These are phyloP conservation scores for Pythium utonaiense DNA, from an alignment of 352 stramenopile genomes.

Conservation along the genomic window DNA sequence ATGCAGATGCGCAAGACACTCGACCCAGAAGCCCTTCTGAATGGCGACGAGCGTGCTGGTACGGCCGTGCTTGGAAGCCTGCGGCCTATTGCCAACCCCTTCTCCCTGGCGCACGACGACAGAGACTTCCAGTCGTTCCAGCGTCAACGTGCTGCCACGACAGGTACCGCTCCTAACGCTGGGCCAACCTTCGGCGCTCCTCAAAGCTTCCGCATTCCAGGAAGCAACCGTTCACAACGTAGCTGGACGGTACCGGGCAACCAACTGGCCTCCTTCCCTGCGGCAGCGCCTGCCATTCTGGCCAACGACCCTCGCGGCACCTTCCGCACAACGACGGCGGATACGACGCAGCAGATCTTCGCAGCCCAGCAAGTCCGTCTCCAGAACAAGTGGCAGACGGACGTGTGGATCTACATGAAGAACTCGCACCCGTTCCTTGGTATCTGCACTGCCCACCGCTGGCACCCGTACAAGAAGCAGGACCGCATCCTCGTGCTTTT, in stretches of 20 bases:
- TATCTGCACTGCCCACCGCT: conserved; percentile 35
- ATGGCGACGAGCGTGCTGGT: conserved; percentile 5
- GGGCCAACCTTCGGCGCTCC: neutral
- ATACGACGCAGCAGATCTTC: conserved; percentile 38
- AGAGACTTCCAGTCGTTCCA: neutral
- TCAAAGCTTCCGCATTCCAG: neutral
- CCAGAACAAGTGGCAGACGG: conserved; percentile 33
- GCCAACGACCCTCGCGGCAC: conserved; percentile 21
- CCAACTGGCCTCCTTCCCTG: neutral
- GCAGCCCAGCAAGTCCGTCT: conserved; percentile 46
- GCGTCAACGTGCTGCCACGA: conserved; percentile 11
- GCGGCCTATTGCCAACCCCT: conserved; percentile 14
- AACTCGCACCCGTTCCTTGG: conserved; percentile 50
- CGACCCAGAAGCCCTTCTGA: conserved; percentile 18
- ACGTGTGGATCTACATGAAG: conserved; percentile 69
- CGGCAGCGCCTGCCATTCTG: conserved; percentile 1
- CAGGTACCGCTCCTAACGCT: neutral
- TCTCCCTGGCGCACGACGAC: conserved; percentile 4
- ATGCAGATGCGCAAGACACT: conserved; percentile 23
- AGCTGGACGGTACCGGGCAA: conserved; percentile 11
- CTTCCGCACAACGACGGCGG: conserved; percentile 21
- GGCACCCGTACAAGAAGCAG: conserved; percentile 48
- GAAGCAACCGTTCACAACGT: conserved; percentile 5
- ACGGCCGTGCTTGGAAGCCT: conserved; percentile 16
- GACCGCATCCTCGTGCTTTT: conserved; percentile 51